phyloP scores from a whole-genome alignment of 2,329 filamentous ascomycete species.

The Boeremia lycopersici region DNA sequence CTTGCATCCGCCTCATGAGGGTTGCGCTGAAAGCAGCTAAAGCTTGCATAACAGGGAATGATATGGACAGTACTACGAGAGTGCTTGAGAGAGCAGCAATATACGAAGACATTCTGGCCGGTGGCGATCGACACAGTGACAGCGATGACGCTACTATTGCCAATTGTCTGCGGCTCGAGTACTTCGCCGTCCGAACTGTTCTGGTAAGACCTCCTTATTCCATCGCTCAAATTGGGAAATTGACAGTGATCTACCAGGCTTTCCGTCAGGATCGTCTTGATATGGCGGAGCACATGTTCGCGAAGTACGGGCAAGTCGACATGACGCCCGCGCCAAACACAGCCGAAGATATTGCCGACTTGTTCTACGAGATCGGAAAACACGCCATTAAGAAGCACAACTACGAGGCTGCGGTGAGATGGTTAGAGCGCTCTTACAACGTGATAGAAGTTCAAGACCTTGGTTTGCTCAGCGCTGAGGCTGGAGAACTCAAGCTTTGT shows the following conservation, averaged over 20 bases:
- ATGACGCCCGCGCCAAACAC: constrained; percentile 54
- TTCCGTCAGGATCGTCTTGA: constrained; percentile 77
- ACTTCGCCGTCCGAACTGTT: constrained; percentile 68
- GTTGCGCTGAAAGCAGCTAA: constrained; percentile 70
- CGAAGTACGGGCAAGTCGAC: constrained; percentile 56
- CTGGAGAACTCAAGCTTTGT: constrained; percentile 67
- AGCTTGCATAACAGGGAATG: constrained; percentile 64
- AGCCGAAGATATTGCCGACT: constrained; percentile 68
- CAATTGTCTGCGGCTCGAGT: constrained; percentile 62
- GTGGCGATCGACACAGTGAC: constrained; percentile 19
- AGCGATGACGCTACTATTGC: constrained; percentile 39
- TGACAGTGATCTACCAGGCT: constrained; percentile 55
- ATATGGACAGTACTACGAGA: constrained; percentile 64
- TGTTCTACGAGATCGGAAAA: constrained; percentile 75
- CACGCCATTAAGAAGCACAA: constrained; percentile 60
- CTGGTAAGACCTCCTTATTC: constrained; percentile 59
- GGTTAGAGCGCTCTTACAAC: constrained; percentile 73
- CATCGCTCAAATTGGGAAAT: not conserved
- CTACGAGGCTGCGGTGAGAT: constrained; percentile 65
- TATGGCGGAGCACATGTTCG: constrained; percentile 78
- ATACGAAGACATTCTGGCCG: constrained; percentile 47
- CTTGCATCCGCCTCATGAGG: constrained; percentile 64
- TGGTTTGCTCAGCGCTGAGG: constrained; percentile 63
- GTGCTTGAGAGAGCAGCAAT: constrained; percentile 69
- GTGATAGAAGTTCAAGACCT: constrained; percentile 62